Percentiles rank a stretch among this genome's conserved stretches.
Evolutionary conservation across 805 yeast species (phyloP).

Genomic region (Wickerhamiella siamensis): DNA sequence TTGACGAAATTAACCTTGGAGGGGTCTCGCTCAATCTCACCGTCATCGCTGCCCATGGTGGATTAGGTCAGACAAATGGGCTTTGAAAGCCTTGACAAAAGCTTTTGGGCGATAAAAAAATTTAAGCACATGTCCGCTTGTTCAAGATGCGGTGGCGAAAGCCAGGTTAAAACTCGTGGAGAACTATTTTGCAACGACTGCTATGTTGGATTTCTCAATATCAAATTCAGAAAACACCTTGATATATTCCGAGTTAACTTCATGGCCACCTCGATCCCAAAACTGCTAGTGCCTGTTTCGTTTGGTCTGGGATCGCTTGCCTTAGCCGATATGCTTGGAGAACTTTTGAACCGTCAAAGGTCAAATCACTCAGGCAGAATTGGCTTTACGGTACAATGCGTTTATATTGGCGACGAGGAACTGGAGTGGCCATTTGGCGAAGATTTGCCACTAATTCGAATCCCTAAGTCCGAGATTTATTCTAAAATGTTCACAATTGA

Average conservation of each 20-base stretch:
- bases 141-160: conserved; percentile 8
- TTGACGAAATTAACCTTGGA: conserved; percentile 40
- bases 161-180: conserved; percentile 29
- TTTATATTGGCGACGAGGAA: conserved; percentile 30
- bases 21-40: conserved; percentile 24
- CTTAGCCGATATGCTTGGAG: conserved; percentile 49
- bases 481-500: conserved; percentile 7
- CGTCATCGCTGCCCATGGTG: neutral
- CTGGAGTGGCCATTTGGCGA: conserved; percentile 14
- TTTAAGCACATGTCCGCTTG: conserved; percentile 6
- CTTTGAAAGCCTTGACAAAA: no score
- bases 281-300: conserved; percentile 46
- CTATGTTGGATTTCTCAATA: conserved; percentile 55
- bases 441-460: conserved; percentile 10
- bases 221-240: conserved; percentile 74
- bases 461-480: conserved; percentile 20
- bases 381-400: conserved; percentile 48
- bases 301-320: conserved; percentile 57
- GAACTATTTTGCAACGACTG: conserved; percentile 53
- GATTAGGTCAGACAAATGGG: neutral
- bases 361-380: conserved; percentile 45
- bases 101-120: neutral
- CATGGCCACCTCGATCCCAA: conserved; percentile 28
- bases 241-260: conserved; percentile 63
- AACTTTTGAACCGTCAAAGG: conserved; percentile 48